These are phyloP conservation scores for Prototheca wickerhamii DNA, from an alignment of 163 green algal genomes.

Conservation along the genomic window DNA sequence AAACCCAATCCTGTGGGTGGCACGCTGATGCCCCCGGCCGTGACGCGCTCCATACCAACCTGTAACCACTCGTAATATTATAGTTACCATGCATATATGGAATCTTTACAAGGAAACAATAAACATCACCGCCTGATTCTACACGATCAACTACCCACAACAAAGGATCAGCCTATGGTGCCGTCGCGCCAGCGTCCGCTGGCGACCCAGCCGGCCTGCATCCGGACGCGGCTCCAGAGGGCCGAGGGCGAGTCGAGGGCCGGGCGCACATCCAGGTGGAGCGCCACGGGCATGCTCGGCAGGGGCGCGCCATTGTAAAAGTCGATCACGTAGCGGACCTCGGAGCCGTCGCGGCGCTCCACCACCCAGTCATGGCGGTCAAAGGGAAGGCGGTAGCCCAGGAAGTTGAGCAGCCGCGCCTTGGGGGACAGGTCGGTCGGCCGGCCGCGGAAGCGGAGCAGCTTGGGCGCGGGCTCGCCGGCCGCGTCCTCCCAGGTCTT, in stretches of 20 bases:
- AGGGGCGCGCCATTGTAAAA: conserved; percentile 79
- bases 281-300: conserved; percentile 52
- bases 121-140: no score
- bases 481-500: conserved; percentile 65
- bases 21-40: no score
- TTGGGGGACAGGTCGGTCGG: conserved; percentile 83
- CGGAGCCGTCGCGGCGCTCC: conserved; percentile 61
- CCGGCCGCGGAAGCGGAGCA: conserved; percentile 29
- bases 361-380: conserved; percentile 93
- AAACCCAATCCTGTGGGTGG: no score
- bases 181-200: conserved; percentile 55
- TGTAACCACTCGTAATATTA: no score
- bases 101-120: no score
- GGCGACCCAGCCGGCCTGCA: conserved; percentile 63
- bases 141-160: no score
- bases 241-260: conserved; percentile 66
- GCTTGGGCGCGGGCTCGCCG: neutral
- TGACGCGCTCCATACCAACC: no score
- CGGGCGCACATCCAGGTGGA: conserved; percentile 86
- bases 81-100: no score
- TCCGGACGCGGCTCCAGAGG: conserved; percentile 50
- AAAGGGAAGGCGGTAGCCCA: conserved; percentile 89
- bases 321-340: conserved; percentile 89
- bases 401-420: conserved; percentile 77
- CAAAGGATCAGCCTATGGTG: no score